These are phyloP conservation scores for Coemansia sp. DNA, from an alignment of 192 early-diverging fungal species.

Conservation along the genomic window DNA sequence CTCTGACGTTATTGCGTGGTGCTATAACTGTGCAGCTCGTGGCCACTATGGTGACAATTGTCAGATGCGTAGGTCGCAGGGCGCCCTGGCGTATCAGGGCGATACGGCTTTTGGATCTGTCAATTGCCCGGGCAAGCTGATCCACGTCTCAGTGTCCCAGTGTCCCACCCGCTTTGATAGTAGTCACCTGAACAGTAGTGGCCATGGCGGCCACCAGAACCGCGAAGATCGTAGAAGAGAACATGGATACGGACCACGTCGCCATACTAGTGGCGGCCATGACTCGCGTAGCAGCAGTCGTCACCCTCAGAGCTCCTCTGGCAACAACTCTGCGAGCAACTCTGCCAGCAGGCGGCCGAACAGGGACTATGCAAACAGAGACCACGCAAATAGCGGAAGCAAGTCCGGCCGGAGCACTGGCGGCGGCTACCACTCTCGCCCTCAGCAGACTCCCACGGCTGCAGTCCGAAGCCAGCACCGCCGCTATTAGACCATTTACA, in stretches of 20 bases:
- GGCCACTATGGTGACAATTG: slow-evolving; percentile 55
- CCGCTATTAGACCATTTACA: slow-evolving; percentile 1
- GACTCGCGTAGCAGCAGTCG: slow-evolving; percentile 9
- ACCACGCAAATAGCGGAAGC: background rate
- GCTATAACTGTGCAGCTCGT: slow-evolving; percentile 46
- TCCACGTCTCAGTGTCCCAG: slow-evolving; percentile 7
- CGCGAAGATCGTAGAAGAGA: slow-evolving; percentile 25
- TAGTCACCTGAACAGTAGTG: slow-evolving; percentile 5
- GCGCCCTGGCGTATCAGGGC: slow-evolving; percentile 18
- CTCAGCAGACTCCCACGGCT: background rate
- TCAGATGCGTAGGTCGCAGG: slow-evolving; percentile 5
- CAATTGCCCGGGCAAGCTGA: slow-evolving; percentile 38
- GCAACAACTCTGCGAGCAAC: background rate
- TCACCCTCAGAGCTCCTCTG: slow-evolving; percentile 1
- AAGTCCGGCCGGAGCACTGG: background rate
- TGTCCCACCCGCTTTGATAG: background rate
- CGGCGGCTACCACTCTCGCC: background rate
- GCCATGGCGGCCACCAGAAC: background rate
- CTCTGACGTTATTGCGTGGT: slow-evolving; percentile 35
- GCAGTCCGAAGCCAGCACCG: slow-evolving; percentile 4
- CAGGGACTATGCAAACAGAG: background rate
- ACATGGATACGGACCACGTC: slow-evolving; percentile 2
- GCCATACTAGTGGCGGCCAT: background rate
- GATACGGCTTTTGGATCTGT: slow-evolving; percentile 30
- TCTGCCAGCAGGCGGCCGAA: slow-evolving; percentile 1